These are phyloP conservation scores for Fusarium sp. DNA, from an alignment of 2,329 filamentous ascomycete genomes.

Conservation along the genomic window DNA sequence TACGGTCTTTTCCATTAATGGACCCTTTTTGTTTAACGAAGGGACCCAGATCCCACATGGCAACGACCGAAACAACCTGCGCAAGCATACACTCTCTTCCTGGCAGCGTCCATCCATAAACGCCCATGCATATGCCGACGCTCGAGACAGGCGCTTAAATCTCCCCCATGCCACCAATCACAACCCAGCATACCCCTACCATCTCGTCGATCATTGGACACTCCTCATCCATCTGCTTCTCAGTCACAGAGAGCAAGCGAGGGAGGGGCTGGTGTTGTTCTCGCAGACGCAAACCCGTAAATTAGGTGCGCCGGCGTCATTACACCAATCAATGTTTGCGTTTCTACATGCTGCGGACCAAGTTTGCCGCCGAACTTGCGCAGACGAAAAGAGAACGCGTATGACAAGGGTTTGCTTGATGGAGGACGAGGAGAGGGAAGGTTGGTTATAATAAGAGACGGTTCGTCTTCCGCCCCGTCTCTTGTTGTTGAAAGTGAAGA, in stretches of 20 bases:
- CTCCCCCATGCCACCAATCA: conserved; percentile 27
- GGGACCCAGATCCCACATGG: conserved; percentile 21
- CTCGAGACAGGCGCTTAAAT: conserved; percentile 38
- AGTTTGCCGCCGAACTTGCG: conserved; percentile 25
- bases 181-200: conserved; percentile 6
- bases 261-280: conserved; percentile 31
- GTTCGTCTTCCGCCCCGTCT: conserved; percentile 19
- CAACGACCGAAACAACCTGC: conserved; percentile 14
- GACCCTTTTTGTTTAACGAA: neutral
- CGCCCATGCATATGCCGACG: conserved; percentile 33
- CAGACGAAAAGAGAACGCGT: conserved; percentile 11
- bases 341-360: neutral
- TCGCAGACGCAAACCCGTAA: conserved; percentile 8
- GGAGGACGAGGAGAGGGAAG: conserved; percentile 9
- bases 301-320: neutral
- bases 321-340: conserved; percentile 2
- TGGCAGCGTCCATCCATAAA: conserved; percentile 24
- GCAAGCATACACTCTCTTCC: conserved; percentile 1
- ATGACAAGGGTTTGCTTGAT: conserved; percentile 7
- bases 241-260: conserved; percentile 26
- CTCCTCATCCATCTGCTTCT: conserved; percentile 20
- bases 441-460: conserved; percentile 43
- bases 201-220: conserved; percentile 27
- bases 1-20: neutral
- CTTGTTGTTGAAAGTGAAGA: conserved; percentile 21